phyloP scores from a whole-genome alignment of 2,329 filamentous ascomycete species.

The Mycosphaerella sp. region DNA sequence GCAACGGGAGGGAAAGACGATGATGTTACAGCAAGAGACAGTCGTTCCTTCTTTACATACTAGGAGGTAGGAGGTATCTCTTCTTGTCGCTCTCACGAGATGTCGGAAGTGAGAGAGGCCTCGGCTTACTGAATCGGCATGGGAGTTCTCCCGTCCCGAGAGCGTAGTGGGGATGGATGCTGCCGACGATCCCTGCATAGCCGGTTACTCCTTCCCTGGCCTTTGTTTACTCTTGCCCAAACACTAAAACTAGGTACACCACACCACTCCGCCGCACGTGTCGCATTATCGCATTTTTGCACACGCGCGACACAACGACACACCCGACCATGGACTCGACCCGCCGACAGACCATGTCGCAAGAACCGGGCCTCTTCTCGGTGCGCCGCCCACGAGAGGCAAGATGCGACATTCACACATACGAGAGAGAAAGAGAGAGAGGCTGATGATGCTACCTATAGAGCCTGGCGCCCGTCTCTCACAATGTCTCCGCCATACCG shows the following conservation, averaged over 20 bases:
- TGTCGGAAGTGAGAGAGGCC: conserved; percentile 2
- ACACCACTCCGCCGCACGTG: neutral
- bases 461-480: conserved; percentile 80
- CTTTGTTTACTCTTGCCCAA: conserved; percentile 14
- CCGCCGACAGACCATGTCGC: conserved; percentile 58
- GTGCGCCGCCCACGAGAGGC: conserved; percentile 89
- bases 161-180: no score
- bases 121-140: conserved; percentile 8
- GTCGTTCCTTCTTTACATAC: no score
- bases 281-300: neutral
- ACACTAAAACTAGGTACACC: neutral
- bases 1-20: neutral
- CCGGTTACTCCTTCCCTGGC: conserved; percentile 2
- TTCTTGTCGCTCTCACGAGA: neutral
- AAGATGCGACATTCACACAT: conserved; percentile 33
- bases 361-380: conserved; percentile 82
- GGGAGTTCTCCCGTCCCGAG: neutral
- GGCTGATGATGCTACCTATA: conserved; percentile 34
- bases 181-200: neutral
- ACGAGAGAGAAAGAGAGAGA: neutral
- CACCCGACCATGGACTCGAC: conserved; percentile 10
- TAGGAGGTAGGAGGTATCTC: neutral
- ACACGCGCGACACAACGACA: neutral
- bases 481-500: conserved; percentile 71
- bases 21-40: neutral